Evolutionary conservation across 148 eudicot genomes (phyloP), one percentile per base, ranked within the genome.

Genomic region (Rhododendron ferrugineum): DNA sequence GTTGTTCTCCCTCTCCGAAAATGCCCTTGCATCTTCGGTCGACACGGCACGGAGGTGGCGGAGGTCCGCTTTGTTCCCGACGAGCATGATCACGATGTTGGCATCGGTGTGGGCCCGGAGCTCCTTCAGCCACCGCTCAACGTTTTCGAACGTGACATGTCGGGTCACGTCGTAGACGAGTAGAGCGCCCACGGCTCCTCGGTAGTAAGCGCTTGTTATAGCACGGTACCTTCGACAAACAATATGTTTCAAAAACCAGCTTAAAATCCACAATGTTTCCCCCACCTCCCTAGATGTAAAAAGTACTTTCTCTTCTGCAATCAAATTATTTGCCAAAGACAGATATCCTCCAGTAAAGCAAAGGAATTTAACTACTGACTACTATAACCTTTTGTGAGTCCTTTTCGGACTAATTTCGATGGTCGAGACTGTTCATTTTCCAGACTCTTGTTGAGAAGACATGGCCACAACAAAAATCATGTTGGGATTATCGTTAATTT

Each of bases 151-250:
- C 22, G 98, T 95, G 13, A 95, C 90, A 70, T 90, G 91, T 5
- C 98, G 92, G 60, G 95, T 95, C 32, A 95, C 93, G 80, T 93
- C 98, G 54, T 95, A 95, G 13, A 95, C 98, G 1, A 95, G 91
- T 56, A 95, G 87, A 0, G 98, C 98, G 16, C 98, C 98, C 2
- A 95, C 97, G 0, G 98, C 97, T 88, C 98, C 98, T 87, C 98
- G 83, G 80, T 95, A 95, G 85, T 95, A 95, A 28, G 98, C 98
- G 46, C 98, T 95, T 26, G 98, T 95, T 87, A 95, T 95, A 11
- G 87, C 87, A 7, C 87, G 87, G 40, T 86, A 86, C 87, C 87
- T 86, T 52, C 13, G 2, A 36, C 75, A 10, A 70, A 60, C 32
- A 82, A 60, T 23, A 37, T 20, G 6, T 40, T 36, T 82, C 74